Conservation (phyloP, 768 basidiomycete genomes). For the Boletus pseudopeckii region DNA sequence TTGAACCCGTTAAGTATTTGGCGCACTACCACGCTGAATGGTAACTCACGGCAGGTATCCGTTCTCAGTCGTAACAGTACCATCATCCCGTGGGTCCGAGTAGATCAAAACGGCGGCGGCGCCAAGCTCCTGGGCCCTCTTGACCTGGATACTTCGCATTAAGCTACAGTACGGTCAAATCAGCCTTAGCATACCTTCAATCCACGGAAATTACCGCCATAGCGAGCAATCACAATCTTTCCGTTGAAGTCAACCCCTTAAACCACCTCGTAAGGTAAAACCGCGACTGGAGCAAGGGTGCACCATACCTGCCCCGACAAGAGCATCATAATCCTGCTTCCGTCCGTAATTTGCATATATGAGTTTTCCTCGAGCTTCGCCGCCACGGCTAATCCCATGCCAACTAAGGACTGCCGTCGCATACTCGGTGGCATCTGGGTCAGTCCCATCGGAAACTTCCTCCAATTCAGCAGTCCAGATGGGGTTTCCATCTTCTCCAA, state of each 20-base stretch:
- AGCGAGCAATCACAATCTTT: constrained; percentile 76
- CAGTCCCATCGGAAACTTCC: constrained; percentile 63
- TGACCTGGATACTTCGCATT: constrained; percentile 49
- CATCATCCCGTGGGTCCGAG: constrained; percentile 86
- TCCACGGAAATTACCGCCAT: constrained; percentile 82
- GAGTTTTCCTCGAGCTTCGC: constrained; percentile 59
- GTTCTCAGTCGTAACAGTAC: constrained; percentile 70
- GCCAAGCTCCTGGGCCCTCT: constrained; percentile 86
- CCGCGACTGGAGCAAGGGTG: background rate
- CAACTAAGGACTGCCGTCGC: constrained; percentile 59
- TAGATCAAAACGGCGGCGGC: constrained; percentile 81
- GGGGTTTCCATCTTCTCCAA: constrained; percentile 46
- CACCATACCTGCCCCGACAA: constrained; percentile 45
- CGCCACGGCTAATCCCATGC: constrained; percentile 68
- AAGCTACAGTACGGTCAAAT: constrained; percentile 9
- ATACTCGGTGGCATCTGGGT: constrained; percentile 58
- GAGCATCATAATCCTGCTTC: constrained; percentile 60
- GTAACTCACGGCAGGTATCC: constrained; percentile 59
- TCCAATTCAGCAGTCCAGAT: constrained; percentile 61
- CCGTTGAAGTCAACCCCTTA: constrained; percentile 66
- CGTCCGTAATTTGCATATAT: constrained; percentile 58
- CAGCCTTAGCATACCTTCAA: constrained; percentile 58
- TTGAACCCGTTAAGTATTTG: background rate
- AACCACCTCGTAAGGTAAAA: background rate
- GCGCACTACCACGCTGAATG: background rate